Evolutionary conservation across 768 basidiomycete species (phyloP), one percentile per base, ranked within the genome.

Genomic region (Trametes maxima): DNA sequence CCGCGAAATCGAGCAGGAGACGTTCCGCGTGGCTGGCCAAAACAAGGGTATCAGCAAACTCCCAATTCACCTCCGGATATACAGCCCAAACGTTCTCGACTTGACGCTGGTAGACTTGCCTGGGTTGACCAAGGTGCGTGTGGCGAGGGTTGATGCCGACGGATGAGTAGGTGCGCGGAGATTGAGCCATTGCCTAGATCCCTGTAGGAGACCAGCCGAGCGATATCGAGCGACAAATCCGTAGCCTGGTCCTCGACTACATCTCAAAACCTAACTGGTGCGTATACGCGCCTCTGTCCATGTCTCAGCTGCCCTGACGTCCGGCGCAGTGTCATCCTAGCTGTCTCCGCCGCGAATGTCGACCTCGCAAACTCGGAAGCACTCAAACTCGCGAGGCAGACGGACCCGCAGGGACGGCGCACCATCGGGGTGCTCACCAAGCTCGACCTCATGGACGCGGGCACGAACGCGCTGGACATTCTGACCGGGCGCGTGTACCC

Each of bases 361-460:
- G 97, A 99, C 74, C 86, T 99, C 58, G 97, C 97, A 70, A 99
- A 98, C 74, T 98, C 97, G 0, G 97, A 98, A 73, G 90, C 97
- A 2, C 85, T 99, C 62, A 98, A 98, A 74, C 88, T 99, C 37
- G 97, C 96, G 12, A 90, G 97, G 46, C 86, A 88, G 12, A 94
- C 98, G 48, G 97, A 99, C 69, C 92, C 96, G 0, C 94, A 97
- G 75, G 95, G 96, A 12, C 87, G 97, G 33, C 86, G 97, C 33
- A 99, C 97, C 13, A 94, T 98, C 57, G 97, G 97, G 52, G 91
- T 99, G 19, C 81, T 99, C 52, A 96, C 96, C 14, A 99, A 99
- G 75, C 85, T 98, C 36, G 97, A 99, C 76, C 83, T 99, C 47
- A 99, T 99, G 97, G 97, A 98, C 69, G 95, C 95, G 6, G 97